phyloP scores from a whole-genome alignment of 768 basidiomycete genomes.

The Strobilomyces echinocephalus region DNA sequence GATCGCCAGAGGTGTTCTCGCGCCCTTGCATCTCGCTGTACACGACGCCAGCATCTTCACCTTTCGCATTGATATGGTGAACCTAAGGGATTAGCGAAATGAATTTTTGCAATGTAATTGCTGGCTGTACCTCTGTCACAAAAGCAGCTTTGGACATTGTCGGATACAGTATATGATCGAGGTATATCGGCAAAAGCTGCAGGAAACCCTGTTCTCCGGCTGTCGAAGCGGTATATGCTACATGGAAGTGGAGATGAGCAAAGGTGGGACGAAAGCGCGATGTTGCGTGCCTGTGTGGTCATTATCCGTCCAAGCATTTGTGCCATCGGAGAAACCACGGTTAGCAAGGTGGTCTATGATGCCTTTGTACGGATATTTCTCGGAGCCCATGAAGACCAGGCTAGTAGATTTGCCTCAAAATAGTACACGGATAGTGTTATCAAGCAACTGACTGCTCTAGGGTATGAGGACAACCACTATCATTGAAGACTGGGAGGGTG shows the following conservation, averaged over 20 bases:
- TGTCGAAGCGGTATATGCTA: slow-evolving; percentile 89
- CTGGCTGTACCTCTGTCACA: slow-evolving; percentile 50
- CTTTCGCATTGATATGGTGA: slow-evolving; percentile 90
- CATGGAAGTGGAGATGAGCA: not conserved
- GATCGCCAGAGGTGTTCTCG: slow-evolving; percentile 86
- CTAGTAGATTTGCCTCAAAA: slow-evolving; percentile 34
- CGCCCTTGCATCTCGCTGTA: slow-evolving; percentile 97
- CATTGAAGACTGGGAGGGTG: slow-evolving; percentile 70
- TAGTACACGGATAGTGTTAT: not conserved
- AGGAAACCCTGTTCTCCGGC: slow-evolving; percentile 92
- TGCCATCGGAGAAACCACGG: slow-evolving; percentile 85
- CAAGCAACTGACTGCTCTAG: slow-evolving; percentile 74
- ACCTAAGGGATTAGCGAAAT: slow-evolving; percentile 48
- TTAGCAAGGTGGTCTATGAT: slow-evolving; percentile 94
- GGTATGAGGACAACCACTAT: slow-evolving; percentile 93
- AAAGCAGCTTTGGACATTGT: slow-evolving; percentile 86
- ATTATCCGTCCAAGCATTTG: slow-evolving; percentile 96
- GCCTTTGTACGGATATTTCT: slow-evolving; percentile 94
- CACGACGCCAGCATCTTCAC: slow-evolving; percentile 91
- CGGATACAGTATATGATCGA: slow-evolving; percentile 96
- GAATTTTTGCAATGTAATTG: not conserved
- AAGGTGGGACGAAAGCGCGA: not conserved
- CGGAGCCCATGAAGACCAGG: slow-evolving; percentile 91
- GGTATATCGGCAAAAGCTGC: slow-evolving; percentile 80
- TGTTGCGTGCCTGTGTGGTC: slow-evolving; percentile 59